Evolutionary conservation across 805 yeast genomes (phyloP).

Genomic region (Zygotorulaspora sp.): DNA sequence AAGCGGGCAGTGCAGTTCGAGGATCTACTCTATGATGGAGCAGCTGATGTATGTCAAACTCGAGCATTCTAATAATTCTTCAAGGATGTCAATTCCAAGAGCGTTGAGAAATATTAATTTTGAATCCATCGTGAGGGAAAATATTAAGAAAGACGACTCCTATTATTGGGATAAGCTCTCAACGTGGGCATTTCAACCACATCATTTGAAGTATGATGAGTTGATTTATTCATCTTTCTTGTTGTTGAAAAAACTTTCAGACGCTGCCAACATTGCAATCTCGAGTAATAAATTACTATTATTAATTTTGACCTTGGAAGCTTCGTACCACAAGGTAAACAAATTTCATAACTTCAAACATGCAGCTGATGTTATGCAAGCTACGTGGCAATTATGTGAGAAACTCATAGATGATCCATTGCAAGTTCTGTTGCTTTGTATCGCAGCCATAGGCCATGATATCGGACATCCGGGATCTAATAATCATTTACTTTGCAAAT

Average conservation of each 20-base stretch:
- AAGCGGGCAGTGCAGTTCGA: constrained; percentile 12
- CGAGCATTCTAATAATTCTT: background rate
- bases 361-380: constrained; percentile 93
- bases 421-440: constrained; percentile 56
- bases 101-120: constrained; percentile 21
- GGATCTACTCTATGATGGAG: constrained; percentile 29
- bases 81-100: constrained; percentile 16
- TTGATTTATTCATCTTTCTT: constrained; percentile 29
- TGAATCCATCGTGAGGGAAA: constrained; percentile 8
- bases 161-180: constrained; percentile 20
- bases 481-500: constrained; percentile 58
- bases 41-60: constrained; percentile 18
- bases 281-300: constrained; percentile 48
- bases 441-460: constrained; percentile 92
- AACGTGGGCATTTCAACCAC: constrained; percentile 33
- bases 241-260: constrained; percentile 22
- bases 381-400: constrained; percentile 58
- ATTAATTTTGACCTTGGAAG: constrained; percentile 63
- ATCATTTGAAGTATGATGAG: constrained; percentile 23
- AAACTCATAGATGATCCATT: constrained; percentile 26
- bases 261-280: constrained; percentile 13
- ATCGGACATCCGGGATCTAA: constrained; percentile 97
- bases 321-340: constrained; percentile 76
- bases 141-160: constrained; percentile 5
- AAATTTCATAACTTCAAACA: constrained; percentile 95